Percentiles rank a stretch among this genome's conserved stretches.
These are phyloP conservation scores for Phylloporus sp. DNA, from an alignment of 768 basidiomycete genomes.

Conservation along the genomic window DNA sequence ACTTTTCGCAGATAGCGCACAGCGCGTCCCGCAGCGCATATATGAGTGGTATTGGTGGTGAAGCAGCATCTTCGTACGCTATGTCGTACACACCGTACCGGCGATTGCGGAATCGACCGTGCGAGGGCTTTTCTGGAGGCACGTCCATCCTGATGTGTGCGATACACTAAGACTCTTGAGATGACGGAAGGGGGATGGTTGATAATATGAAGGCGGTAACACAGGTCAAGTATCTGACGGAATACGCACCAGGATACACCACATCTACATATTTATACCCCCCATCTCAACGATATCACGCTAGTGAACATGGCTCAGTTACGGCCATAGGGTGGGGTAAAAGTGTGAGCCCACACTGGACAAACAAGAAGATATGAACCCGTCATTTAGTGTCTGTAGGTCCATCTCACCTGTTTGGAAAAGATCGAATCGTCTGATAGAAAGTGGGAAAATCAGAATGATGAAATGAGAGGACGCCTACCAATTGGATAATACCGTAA, in stretches of 20 bases:
- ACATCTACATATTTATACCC: background rate
- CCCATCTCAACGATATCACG: background rate
- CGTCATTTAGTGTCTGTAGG: constrained; percentile 9
- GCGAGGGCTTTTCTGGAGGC: background rate
- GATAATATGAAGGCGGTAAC: background rate
- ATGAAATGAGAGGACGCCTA: constrained; percentile 8
- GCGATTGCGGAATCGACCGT: constrained; percentile 7
- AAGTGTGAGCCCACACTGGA: background rate
- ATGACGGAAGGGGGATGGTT: background rate
- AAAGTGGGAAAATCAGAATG: background rate
- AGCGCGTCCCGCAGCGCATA: background rate
- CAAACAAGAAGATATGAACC: background rate
- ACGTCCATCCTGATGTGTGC: background rate
- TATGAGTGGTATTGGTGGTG: background rate
- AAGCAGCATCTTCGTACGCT: constrained; percentile 14
- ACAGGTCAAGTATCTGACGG: background rate
- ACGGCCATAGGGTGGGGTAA: background rate
- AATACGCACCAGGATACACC: background rate
- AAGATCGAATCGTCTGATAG: background rate
- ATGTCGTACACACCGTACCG: constrained; percentile 22
- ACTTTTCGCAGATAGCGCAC: background rate
- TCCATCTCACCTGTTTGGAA: background rate
- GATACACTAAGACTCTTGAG: background rate
- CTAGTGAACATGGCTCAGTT: background rate
- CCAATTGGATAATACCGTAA: background rate